These are phyloP conservation scores for Artemisia annua DNA, from an alignment of 129 eudicot species.

Conservation along the genomic window DNA sequence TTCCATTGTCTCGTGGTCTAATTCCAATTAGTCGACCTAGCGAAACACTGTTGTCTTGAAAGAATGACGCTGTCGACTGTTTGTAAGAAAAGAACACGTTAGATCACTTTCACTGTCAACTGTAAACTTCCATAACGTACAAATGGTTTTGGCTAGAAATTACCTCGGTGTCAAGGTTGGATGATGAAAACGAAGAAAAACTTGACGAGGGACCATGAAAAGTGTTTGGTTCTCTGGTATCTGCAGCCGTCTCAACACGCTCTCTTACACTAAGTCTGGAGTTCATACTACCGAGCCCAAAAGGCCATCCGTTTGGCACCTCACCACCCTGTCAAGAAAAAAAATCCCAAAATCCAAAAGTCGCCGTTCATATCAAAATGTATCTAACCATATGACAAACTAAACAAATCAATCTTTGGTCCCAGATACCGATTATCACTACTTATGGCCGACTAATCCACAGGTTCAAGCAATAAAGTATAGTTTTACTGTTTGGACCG, in stretches of 20 bases:
- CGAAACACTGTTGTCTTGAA: constrained; percentile 68
- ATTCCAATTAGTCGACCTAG: constrained; percentile 79
- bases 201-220: constrained; percentile 52
- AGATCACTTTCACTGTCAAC: too few species aligned
- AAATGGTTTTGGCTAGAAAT: not conserved
- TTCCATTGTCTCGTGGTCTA: constrained; percentile 47
- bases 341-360: too few species aligned
- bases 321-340: constrained; percentile 31
- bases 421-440: not conserved
- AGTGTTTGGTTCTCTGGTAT: constrained; percentile 27
- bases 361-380: too few species aligned
- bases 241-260: constrained; percentile 17
- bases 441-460: too few species aligned
- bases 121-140: not conserved
- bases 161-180: constrained; percentile 89
- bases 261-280: constrained; percentile 42
- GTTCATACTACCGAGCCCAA: constrained; percentile 74
- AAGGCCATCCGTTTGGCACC: constrained; percentile 73
- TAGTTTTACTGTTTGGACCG: not conserved
- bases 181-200: constrained; percentile 79
- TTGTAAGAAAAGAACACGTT: constrained; percentile 1
- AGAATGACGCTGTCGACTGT: constrained; percentile 77
- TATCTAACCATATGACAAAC: too few species aligned
- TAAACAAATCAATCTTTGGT: not conserved
- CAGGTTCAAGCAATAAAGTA: too few species aligned